Evolutionary conservation across 257 asterid species (phyloP), one percentile per base, ranked within the genome.

Genomic region (Marsdenia floribunda): DNA sequence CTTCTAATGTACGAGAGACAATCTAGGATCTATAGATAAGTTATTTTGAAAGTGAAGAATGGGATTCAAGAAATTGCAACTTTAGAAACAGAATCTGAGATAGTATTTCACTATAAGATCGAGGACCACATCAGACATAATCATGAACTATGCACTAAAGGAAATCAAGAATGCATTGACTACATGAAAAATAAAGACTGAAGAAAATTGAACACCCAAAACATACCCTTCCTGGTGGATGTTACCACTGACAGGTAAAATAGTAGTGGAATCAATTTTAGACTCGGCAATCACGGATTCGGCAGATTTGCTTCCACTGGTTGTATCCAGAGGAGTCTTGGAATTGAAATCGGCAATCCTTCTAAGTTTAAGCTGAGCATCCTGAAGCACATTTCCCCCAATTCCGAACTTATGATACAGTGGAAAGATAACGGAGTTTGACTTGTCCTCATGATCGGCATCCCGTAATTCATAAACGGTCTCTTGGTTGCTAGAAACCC

Each of bases 221-320:
- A 79, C 85, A 44, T 85, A 90, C 96, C 96, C 96, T 37, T 88
- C 88, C 16, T 90, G 89, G 79, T 77, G 77, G 76, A 90, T 75
- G 71, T 82, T 85, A 42, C 96, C 93, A 38, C 60, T 80, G 47
- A 87, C 84, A 38, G 93, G 92, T 57, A 86, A 78, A 77, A 87
- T 82, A 65, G 76, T 67, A 67, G 83, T 67, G 73, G 86, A 79
- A 64, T 83, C 93, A 64, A 80, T 76, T 72, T 84, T 81, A 40
- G 86, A 73, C 46, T 82, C 78, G 73, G 84, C 33, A 60, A 81
- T 57, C 18, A 70, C 42, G 49, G 75, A 70, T 70, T 79, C 79
- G 16, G 61, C 60, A 70, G 63, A 54, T 65, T 79, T 83, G 22
- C 75, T 73, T 21, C 72, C 68, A 61, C 63, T 75, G 37, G 68